Base-by-base conservation (phyloP, 768 basidiomycete genomes). In the Lepiota subincarnata region DNA sequence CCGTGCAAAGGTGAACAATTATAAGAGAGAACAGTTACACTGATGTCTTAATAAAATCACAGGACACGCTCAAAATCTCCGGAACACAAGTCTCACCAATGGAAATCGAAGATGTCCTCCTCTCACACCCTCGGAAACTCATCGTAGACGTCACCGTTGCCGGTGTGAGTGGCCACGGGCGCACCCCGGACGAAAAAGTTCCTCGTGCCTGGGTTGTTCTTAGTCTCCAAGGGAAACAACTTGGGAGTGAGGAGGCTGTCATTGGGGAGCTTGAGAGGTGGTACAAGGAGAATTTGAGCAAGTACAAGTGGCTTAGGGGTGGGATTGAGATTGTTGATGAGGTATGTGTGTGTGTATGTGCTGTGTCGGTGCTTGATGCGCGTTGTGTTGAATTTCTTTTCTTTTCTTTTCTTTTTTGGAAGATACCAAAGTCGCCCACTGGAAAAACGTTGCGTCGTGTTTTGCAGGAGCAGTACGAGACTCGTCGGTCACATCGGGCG, bases 11-110 rank as follows among this genome's bases (percentile, higher is more conserved):
- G 87, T 86, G n/a, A 6, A 6, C 5, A 12, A 34, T 7, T 20
- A 4, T 8, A 18, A 40, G 6, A 22, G 18, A 48, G 40, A 6
- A 28, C 37, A 22, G n/a, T n/a, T 20, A 18, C 14, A 16, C 13
- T 43, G 2, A 44, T n/a, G 11, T 24, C 47, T 35, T 16, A 11
- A 46, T 24, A 2, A 5, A 24, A 24, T 24, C 43, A 19, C 45
- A 89, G 83, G 90, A 92, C 61, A 89, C 82, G 0, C 73, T 92
- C 18, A 92, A 92, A 63, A 77, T 92, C 2, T 89, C 87, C 0
- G 90, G 89, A 3, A 73, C 73, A 45, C 90, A 92, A 66, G 90
- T 92, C 0, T 89, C 90, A 0, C 90, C 89, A 0, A 76, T 79
- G 14, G 89, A 92, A 63, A 85, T 92, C 48, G 90, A 92, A 63